Conservation (phyloP, 257 asterid species). For the Capsicum baccatum region DNA sequence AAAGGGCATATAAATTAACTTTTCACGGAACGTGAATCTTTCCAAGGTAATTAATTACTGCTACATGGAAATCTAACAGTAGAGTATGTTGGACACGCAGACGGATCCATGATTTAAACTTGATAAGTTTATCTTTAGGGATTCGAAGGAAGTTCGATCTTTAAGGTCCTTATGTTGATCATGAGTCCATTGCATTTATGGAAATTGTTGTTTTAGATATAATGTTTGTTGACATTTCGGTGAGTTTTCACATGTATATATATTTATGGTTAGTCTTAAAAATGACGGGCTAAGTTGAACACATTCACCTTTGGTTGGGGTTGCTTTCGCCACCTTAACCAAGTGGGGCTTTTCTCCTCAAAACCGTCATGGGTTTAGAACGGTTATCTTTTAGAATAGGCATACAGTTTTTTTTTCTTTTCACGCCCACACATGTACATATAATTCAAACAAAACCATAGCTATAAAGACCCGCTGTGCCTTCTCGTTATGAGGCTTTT, state of each 20-base stretch:
- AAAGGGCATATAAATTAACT: not conserved
- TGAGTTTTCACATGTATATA: conserved; percentile 4
- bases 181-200: not conserved
- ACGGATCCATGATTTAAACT: not conserved
- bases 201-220: not conserved
- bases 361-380: not conserved
- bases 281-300: not conserved
- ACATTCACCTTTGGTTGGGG: not conserved
- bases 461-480: not conserved
- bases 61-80: not conserved
- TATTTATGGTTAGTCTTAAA: not conserved
- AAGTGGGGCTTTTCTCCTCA: not conserved
- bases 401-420: not conserved
- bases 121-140: not conserved
- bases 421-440: not conserved
- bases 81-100: not conserved
- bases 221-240: not conserved
- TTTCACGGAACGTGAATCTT: not conserved
- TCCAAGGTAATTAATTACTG: not conserved
- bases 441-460: not conserved
- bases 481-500: not conserved
- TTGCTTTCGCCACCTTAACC: not conserved
- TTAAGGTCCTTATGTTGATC: not conserved
- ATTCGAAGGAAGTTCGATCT: not conserved
- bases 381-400: not conserved